Base-by-base conservation (phyloP, 2,329 filamentous ascomycete genomes). In the Sphaerostilbella broomeana region DNA sequence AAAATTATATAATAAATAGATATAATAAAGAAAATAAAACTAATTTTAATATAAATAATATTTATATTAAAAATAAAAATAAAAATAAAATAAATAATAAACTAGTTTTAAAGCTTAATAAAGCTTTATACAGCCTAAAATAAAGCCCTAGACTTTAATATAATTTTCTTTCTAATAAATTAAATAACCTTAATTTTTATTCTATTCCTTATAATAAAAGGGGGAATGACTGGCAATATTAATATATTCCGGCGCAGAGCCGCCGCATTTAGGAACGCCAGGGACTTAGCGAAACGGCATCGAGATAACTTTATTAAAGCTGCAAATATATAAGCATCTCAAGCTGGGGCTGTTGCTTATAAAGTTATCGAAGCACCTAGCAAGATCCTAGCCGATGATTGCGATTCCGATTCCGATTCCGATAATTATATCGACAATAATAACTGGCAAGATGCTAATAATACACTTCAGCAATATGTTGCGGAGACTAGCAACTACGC, bases 281-380 rank as follows among this genome's bases (percentile, higher is more conserved):
- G 62, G 42, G 64, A 68, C 42, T 53, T 58, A 47, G 60, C 64
- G 2, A 51, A 57, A 41, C 45, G 51, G 21, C 47, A 65, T 41
- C 57, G 35, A 5, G 25, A 37, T 37, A 18, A 10, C 63, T 53
- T 61, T 34, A 59, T 62, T 13, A 26, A 40, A 16, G 43, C 41
- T 12, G 55, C 52, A 36, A 59, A 62, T 18, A 28, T 18, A 9
- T 20, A 26, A 15, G 35, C 32, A 32, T 32, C 29, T 32, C 29
- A 32, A 12, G 29, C 16, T 10, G 21, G 29, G 29, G 21, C 29
- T 12, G 29, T 19, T 19, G 29, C 29, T 28, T n/a, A n/a, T n/a
- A n/a, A n/a, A n/a, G n/a, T n/a, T n/a, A n/a, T n/a, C n/a, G n/a
- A n/a, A n/a, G n/a, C n/a, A n/a, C n/a, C n/a, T n/a, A n/a, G n/a